These are phyloP conservation scores for Talaromyces adpressus DNA, from an alignment of 495 filamentous ascomycete species.

Conservation along the genomic window DNA sequence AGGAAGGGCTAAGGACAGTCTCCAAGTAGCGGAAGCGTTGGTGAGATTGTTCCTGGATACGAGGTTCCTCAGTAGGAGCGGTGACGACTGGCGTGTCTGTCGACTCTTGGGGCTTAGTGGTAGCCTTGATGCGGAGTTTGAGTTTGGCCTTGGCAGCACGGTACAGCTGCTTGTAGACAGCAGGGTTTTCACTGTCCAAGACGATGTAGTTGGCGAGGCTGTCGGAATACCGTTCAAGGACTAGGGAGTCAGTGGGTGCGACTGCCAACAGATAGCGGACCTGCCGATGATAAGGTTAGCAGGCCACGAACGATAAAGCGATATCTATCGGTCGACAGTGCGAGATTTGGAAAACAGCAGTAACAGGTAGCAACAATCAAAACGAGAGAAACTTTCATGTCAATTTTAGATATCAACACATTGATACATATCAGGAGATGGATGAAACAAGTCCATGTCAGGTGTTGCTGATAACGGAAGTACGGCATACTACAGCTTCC, in stretches of 20 bases:
- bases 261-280: conserved; percentile 69
- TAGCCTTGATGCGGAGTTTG: conserved; percentile 87
- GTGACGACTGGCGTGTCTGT: background rate
- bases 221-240: conserved; percentile 95
- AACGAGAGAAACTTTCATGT: background rate
- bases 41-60: background rate
- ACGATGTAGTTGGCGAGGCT: conserved; percentile 74
- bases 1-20: conserved; percentile 33
- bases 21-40: conserved; percentile 35
- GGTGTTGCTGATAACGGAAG: background rate
- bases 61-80: conserved; percentile 5
- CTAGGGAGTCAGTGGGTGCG: conserved; percentile 55
- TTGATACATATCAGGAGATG: background rate
- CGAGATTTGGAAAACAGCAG: background rate
- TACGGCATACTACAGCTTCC: background rate
- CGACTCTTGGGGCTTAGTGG: conserved; percentile 18
- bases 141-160: conserved; percentile 97
- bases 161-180: conserved; percentile 94
- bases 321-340: background rate
- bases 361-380: background rate
- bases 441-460: background rate
- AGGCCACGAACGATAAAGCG: background rate
- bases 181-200: conserved; percentile 67
- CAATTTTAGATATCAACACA: background rate
- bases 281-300: conserved; percentile 37